phyloP scores from a whole-genome alignment of 768 basidiomycete genomes.

The Auriscalpium orientale region DNA sequence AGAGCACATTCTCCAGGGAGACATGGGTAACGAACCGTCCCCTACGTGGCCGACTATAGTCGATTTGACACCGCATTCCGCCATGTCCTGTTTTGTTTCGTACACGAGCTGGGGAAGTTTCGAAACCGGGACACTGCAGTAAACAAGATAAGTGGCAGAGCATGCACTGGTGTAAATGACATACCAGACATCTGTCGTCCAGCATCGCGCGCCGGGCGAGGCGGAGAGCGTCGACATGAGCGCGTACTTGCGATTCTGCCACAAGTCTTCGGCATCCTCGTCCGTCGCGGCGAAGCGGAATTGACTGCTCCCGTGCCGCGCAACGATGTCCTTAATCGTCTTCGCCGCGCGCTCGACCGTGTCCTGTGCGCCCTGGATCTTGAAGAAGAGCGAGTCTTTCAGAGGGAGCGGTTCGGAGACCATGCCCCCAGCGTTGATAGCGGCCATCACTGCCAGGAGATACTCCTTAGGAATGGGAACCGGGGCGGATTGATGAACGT shows the following conservation, averaged over 20 bases:
- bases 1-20: too few species aligned
- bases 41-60: slow-evolving; percentile 39
- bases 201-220: slow-evolving; percentile 56
- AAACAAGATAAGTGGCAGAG: not conserved
- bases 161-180: too few species aligned
- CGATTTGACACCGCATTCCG: slow-evolving; percentile 30
- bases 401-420: slow-evolving; percentile 56
- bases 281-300: slow-evolving; percentile 72
- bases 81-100: slow-evolving; percentile 44
- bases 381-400: slow-evolving; percentile 82
- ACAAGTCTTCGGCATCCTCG: slow-evolving; percentile 67
- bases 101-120: slow-evolving; percentile 28
- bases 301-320: slow-evolving; percentile 49
- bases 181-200: slow-evolving; percentile 91
- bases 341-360: slow-evolving; percentile 52
- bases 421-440: slow-evolving; percentile 62
- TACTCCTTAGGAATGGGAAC: too few species aligned
- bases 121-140: slow-evolving; percentile 28
- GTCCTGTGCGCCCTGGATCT: slow-evolving; percentile 71
- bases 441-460: slow-evolving; percentile 54
- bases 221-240: slow-evolving; percentile 63
- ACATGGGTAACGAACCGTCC: slow-evolving; percentile 29
- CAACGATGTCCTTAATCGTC: slow-evolving; percentile 51
- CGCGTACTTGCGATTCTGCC: slow-evolving; percentile 84
- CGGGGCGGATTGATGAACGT: too few species aligned